phyloP scores from a whole-genome alignment of 805 yeast species.

The Peterozyma xylosa region DNA sequence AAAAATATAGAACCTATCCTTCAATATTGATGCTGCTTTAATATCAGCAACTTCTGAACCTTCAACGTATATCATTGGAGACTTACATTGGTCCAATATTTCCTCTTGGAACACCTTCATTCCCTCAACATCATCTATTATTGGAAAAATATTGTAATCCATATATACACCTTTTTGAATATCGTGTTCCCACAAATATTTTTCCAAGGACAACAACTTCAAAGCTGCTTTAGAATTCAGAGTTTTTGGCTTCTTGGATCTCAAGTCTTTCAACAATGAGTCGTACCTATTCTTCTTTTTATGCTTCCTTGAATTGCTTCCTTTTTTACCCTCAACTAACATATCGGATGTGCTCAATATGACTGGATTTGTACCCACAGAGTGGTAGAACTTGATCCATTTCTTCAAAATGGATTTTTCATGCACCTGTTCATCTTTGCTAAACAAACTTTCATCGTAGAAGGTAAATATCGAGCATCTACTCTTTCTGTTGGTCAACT shows the following conservation, averaged over 20 bases:
- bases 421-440: background rate
- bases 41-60: no score
- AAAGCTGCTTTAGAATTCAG: background rate
- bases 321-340: background rate
- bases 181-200: background rate
- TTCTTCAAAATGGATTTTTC: background rate
- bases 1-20: no score
- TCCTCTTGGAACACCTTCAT: no score
- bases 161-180: background rate
- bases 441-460: background rate
- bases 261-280: background rate
- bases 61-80: no score
- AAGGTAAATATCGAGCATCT: background rate
- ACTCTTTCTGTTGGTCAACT: background rate
- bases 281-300: background rate
- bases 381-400: background rate
- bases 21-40: no score
- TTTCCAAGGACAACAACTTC: background rate
- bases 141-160: background rate
- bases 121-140: background rate
- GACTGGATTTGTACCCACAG: background rate
- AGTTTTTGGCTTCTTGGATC: background rate
- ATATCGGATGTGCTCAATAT: background rate
- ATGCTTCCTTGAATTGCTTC: background rate
- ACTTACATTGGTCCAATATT: no score